Conservation (phyloP, 352 stramenopile species). For the Pythium coloratum region DNA sequence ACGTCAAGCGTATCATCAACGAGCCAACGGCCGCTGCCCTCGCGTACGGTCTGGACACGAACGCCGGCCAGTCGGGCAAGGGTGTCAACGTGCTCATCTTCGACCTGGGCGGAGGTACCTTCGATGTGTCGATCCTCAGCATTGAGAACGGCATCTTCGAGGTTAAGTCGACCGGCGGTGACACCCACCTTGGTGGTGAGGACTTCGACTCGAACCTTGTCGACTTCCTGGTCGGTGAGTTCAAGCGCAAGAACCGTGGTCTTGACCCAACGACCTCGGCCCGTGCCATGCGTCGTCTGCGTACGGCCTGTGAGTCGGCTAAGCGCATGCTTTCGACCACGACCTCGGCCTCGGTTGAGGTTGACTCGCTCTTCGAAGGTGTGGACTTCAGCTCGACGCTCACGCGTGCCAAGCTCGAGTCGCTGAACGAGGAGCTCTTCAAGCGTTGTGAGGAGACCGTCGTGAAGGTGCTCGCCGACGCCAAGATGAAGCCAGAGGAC, state of each 20-base stretch:
- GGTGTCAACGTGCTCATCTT: slow-evolving; percentile 97
- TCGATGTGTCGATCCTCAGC: slow-evolving; percentile 94
- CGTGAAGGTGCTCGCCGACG: slow-evolving; percentile 41
- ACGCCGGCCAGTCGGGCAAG: slow-evolving; percentile 48
- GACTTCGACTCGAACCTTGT: slow-evolving; percentile 97
- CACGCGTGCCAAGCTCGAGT: slow-evolving; percentile 89
- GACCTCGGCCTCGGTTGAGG: slow-evolving; percentile 89
- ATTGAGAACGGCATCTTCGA: slow-evolving; percentile 98
- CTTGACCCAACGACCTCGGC: slow-evolving; percentile 91
- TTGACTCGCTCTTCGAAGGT: slow-evolving; percentile 91
- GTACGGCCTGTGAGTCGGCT: slow-evolving; percentile 96
- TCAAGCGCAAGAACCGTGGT: slow-evolving; percentile 91
- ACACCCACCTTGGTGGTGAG: slow-evolving; percentile 94
- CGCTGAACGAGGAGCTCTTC: slow-evolving; percentile 67
- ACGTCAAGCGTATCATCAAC: slow-evolving; percentile 82
- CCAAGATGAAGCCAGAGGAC: slow-evolving; percentile 42
- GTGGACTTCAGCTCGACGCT: slow-evolving; percentile 92
- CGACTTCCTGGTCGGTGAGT: slow-evolving; percentile 93
- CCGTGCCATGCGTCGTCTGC: slow-evolving; percentile 93
- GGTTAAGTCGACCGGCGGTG: slow-evolving; percentile 95
- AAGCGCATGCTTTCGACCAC: slow-evolving; percentile 92
- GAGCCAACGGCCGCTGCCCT: slow-evolving; percentile 92
- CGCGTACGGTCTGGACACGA: slow-evolving; percentile 88
- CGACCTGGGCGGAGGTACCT: slow-evolving; percentile 94
- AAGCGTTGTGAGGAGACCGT: slow-evolving; percentile 70